Base-by-base conservation (phyloP, 139 green algal genomes). In the Nannochloris sp. region DNA sequence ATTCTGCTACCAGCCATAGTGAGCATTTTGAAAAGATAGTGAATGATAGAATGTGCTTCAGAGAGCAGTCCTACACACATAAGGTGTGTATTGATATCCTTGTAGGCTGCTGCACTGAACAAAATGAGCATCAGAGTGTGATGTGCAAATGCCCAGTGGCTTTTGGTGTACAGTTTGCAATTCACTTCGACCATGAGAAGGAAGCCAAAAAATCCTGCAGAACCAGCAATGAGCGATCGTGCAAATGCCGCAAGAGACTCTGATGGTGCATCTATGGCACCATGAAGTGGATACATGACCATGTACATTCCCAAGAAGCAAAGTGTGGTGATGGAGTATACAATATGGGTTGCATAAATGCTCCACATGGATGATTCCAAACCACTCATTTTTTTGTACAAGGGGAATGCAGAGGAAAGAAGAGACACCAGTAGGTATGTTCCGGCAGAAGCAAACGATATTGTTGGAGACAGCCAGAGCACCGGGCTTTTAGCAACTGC, bases 121-220 rank as follows among this genome's bases (percentile, higher is more conserved):
- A 90, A 62, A 31, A 78, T 25, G 46, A 88, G 68, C 61, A 89
- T 73, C 53, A 87, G 12, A 3, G 84, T 84, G 72, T 84, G 86
- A 73, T 86, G 74, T 29, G 83, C 11, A 48, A 92, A 51, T n/a
- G 73, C 37, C 64, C 60, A 34, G 40, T 68, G 69, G 11, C 23
- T 43, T 31, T 18, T 53, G 21, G 29, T 31, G 70, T 65, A 82
- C 19, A 82, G 57, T 55, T 68, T 58, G 12, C 23, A 43, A 8
- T 18, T 64, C 53, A 91, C 79, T 31, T 80, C 70, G 14, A 79
- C 53, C 75, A 76, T 88, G 31, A 92, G 79, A 61, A 82, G 67
- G 65, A 89, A 90, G 2, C 67, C 85, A 21, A 84, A 89, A 67
- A 89, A 88, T 43, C 85, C 85, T 61, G 85, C 72, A 15, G 71